Base-by-base conservation (phyloP, 208 protist genomes). In the Strigomonas culicis region DNA sequence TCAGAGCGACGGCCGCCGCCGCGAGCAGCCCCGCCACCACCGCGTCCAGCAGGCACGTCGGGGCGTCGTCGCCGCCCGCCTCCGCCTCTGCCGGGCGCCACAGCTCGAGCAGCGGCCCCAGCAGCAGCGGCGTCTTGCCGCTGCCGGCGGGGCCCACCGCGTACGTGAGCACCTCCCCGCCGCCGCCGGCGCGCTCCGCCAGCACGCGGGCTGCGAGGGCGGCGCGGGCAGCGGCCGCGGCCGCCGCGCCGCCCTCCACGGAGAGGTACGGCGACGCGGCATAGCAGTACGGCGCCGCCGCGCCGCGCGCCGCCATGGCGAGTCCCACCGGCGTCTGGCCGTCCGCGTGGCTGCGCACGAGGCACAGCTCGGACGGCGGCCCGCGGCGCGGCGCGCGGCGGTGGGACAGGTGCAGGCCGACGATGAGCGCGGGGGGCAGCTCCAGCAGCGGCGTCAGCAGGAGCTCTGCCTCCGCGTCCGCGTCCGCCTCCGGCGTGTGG, bases 141-240 rank as follows among this genome's bases (percentile, higher is more conserved):
- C 36, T 27, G 8, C 57, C 39, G 28, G 36, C 28, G 24, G 21
- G 3, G 27, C 57, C 57, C 4, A 30, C 22, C 4, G 36, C 6
- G 10, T 25, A 4, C 11, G 57, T 62, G 8, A 62, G 39, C 36
- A 62, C 57, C 57, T 62, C 57, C 21, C 36, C 57, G 8, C n/a
- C 43, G 10, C 55, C 55, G n/a, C 52, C 52, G 28, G 31, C 19
- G 10, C 36, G 55, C 55, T 60, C 55, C n/a, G 25, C 39, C 28
- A 34, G 25, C 10, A 60, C 39, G 17, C 55, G 55, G 8, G 30
- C 32, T 13, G 55, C 27, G 2, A 60, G 55, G 6, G 55, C 8
- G 15, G 1, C 25, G 55, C 31, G 44, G 51, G 31, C 19, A n/a
- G n/a, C n/a, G n/a, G 51, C 24, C 19, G 17, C 51, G 34, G 34